A percentile compares a stretch with the other conserved stretches of the same genome.
phyloP scores from a whole-genome alignment of 192 early-diverging fungal species.

The Coemansia sp. region DNA sequence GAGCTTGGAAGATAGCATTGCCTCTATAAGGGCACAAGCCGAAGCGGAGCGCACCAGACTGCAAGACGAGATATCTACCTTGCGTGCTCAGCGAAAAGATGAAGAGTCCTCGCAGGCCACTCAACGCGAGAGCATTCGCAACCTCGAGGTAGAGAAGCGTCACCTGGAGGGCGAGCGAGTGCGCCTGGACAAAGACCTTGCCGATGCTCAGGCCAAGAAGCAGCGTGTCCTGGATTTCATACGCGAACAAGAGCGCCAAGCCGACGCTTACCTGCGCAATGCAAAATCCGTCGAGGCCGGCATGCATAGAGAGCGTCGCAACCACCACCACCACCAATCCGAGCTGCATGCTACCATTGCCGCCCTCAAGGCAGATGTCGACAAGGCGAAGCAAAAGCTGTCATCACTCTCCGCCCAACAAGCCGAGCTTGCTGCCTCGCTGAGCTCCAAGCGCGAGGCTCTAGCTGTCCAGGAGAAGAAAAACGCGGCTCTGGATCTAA shows the following conservation, averaged over 20 bases:
- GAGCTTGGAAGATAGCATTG: conserved; percentile 12
- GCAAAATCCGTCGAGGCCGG: conserved; percentile 17
- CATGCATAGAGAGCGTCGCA: conserved; percentile 29
- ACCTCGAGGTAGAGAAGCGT: conserved; percentile 41
- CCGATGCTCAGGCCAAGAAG: conserved; percentile 17
- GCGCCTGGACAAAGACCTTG: conserved; percentile 20
- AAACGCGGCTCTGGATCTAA: conserved; percentile 14
- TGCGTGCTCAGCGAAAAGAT: conserved; percentile 28
- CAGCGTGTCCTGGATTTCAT: conserved; percentile 24
- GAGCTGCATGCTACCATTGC: conserved; percentile 22
- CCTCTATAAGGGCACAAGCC: conserved; percentile 10
- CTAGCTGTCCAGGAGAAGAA: conserved; percentile 27
- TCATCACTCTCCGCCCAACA: conserved; percentile 15
- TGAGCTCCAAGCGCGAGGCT: conserved; percentile 15
- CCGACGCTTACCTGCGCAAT: conserved; percentile 13
- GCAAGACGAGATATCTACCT: conserved; percentile 26
- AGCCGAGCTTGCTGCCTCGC: conserved; percentile 4
- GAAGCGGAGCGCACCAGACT: conserved; percentile 26
- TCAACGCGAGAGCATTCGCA: conserved; percentile 31
- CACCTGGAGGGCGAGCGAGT: conserved; percentile 25
- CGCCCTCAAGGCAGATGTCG: conserved; percentile 19
- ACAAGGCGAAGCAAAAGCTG: conserved; percentile 16
- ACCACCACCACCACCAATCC: conserved; percentile 22
- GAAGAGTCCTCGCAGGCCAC: conserved; percentile 17
- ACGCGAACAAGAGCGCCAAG: conserved; percentile 21